Percentiles rank a stretch among this genome's conserved stretches.
phyloP scores from a whole-genome alignment of 192 early-diverging fungal genomes.

The Mortierella hygrophila region DNA sequence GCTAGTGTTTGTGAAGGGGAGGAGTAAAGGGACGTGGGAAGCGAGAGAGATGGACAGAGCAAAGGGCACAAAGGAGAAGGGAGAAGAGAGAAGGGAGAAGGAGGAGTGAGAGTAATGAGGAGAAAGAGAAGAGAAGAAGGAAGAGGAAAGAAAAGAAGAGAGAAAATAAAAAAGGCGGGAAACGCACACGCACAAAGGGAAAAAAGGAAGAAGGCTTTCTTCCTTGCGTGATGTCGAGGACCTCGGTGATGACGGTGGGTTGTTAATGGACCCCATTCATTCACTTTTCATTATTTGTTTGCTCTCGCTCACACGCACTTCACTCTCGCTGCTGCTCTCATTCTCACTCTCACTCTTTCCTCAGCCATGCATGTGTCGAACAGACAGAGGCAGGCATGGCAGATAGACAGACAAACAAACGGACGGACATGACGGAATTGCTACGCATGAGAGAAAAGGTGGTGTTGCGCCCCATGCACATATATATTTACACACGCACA shows the following conservation, averaged over 20 bases:
- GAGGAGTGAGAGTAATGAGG: too few relatives aligned
- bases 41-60: background rate
- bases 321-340: background rate
- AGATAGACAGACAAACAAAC: background rate
- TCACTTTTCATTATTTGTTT: background rate
- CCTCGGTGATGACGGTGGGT: background rate
- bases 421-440: background rate
- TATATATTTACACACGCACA: background rate
- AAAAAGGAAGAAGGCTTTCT: background rate
- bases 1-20: background rate
- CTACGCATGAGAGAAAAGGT: background rate
- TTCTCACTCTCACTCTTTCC: background rate
- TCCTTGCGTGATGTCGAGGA: background rate
- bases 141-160: background rate
- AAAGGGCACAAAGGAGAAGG: background rate
- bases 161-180: background rate
- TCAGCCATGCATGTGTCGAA: background rate
- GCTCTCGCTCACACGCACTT: background rate
- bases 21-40: background rate
- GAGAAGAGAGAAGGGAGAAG: background rate
- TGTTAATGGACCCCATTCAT: background rate
- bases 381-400: background rate
- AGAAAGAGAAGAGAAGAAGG: background rate
- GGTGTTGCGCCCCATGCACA: background rate
- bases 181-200: background rate